These are phyloP conservation scores for Aspergillus phoenicis DNA, from an alignment of 2,329 filamentous ascomycete species.

Conservation along the genomic window DNA sequence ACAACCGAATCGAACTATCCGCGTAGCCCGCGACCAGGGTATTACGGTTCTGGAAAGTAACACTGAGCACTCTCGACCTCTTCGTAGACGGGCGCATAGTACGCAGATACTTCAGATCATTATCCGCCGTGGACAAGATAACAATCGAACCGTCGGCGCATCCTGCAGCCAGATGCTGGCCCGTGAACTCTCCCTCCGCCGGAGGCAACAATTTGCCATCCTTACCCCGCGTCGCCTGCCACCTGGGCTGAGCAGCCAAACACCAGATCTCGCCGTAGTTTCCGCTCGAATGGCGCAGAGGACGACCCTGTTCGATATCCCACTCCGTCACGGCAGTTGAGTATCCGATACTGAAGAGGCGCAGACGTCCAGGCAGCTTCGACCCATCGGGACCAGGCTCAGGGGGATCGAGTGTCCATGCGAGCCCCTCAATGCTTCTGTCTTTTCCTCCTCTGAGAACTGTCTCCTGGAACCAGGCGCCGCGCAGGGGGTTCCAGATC, in stretches of 20 bases:
- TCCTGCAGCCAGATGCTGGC: constrained; percentile 75
- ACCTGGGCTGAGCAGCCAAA: constrained; percentile 78
- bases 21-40: constrained; percentile 87
- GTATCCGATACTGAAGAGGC: constrained; percentile 95
- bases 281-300: constrained; percentile 80
- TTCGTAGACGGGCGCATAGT: constrained; percentile 78
- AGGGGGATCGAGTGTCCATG: constrained; percentile 86
- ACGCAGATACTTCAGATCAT: constrained; percentile 77
- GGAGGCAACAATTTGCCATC: constrained; percentile 39
- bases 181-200: constrained; percentile 43
- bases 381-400: constrained; percentile 60
- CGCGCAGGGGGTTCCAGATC: constrained; percentile 88
- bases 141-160: constrained; percentile 90
- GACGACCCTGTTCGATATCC: constrained; percentile 79
- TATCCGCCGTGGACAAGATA: constrained; percentile 81
- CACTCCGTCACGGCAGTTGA: constrained; percentile 92
- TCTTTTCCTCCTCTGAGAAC: constrained; percentile 81
- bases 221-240: constrained; percentile 43
- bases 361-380: constrained; percentile 68
- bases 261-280: constrained; percentile 98
- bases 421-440: constrained; percentile 84
- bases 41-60: constrained; percentile 83
- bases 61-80: constrained; percentile 85
- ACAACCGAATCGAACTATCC: constrained; percentile 92
- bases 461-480: constrained; percentile 86